These are phyloP conservation scores for Thermothielavioides terrestris DNA, from an alignment of 495 filamentous ascomycete genomes.

Conservation along the genomic window DNA sequence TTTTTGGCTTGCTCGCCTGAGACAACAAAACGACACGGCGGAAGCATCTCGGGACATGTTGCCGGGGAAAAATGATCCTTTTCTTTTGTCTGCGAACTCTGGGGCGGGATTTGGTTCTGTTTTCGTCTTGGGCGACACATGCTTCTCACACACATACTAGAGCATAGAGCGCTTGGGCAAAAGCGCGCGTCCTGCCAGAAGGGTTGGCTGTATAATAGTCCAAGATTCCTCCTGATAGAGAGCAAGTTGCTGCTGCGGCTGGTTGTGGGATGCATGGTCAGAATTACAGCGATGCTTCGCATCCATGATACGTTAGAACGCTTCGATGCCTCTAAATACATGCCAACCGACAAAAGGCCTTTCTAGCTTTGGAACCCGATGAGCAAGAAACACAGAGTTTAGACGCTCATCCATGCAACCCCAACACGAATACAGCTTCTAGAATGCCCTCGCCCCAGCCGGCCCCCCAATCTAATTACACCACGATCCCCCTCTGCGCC, in stretches of 20 bases:
- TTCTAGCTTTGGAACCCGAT: no score
- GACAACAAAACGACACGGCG: not conserved
- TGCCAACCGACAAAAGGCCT: no score
- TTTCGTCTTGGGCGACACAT: conserved; percentile 17
- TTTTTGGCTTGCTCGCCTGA: not conserved
- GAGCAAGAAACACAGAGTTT: no score
- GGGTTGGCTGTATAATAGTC: conserved; percentile 22
- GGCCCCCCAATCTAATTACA: no score
- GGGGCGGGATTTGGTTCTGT: conserved; percentile 19
- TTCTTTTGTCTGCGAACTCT: conserved; percentile 14
- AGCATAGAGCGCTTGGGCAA: conserved; percentile 24
- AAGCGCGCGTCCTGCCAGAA: conserved; percentile 15
- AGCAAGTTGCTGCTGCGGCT: no score
- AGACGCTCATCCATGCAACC: no score
- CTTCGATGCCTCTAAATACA: no score
- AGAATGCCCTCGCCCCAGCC: no score
- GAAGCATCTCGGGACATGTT: not conserved
- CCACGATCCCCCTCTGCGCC: conserved; percentile 67
- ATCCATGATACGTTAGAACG: no score
- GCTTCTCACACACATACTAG: conserved; percentile 13
- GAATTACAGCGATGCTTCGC: no score
- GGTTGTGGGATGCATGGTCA: no score
- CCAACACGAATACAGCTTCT: no score
- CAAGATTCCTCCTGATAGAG: conserved; percentile 15
- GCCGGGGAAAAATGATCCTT: not conserved